Evolutionary conservation across 2,329 filamentous ascomycete genomes (phyloP), one percentile per base, ranked within the genome.

Genomic region (Hypoxylon sp.): DNA sequence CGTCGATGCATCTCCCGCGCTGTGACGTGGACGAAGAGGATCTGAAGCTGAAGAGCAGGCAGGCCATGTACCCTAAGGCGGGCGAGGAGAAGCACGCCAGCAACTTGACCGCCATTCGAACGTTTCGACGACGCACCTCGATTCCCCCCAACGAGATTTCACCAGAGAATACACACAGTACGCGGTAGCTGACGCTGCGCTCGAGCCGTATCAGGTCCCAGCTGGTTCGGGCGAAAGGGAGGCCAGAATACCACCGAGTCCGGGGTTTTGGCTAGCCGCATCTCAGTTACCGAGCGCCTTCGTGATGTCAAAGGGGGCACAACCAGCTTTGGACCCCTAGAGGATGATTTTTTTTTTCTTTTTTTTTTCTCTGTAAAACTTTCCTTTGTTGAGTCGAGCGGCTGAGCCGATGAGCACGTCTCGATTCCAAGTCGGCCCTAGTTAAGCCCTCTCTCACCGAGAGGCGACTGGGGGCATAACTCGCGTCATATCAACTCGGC

Each of bases 401-500:
- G 31, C 31, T 35, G 31, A 35, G 31, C 10, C n/a, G 7, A 6
- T 35, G 15, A 35, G 18, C n/a, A 17, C 31, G 31, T 9, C 5
- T 35, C 31, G 31, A 35, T 9, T 33, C 37, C 37, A 20, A 40
- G 37, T 20, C 18, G 18, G 37, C 18, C 33, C 31, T 18, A 5
- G 37, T 20, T 20, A 40, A 21, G 18, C 37, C 9, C 20, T 40
- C 21, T 17, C 21, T 15, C 38, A 42, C 38, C 38, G 38, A 42
- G 38, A 24, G 37, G 20, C 18, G 20, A 24, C 38, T 42, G 13
- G 38, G 38, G 38, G 18, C 42, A 55, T 49, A 35, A 40, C 43
- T 51, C 47, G 50, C 51, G 43, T 33, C 15, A 31, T 48, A 55
- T 37, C 20, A 29, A 21, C 23, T 18, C 37, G 38, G 43, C 24